These are phyloP conservation scores for Grosmannia clavigera DNA, from an alignment of 2,329 filamentous ascomycete genomes.

Conservation along the genomic window DNA sequence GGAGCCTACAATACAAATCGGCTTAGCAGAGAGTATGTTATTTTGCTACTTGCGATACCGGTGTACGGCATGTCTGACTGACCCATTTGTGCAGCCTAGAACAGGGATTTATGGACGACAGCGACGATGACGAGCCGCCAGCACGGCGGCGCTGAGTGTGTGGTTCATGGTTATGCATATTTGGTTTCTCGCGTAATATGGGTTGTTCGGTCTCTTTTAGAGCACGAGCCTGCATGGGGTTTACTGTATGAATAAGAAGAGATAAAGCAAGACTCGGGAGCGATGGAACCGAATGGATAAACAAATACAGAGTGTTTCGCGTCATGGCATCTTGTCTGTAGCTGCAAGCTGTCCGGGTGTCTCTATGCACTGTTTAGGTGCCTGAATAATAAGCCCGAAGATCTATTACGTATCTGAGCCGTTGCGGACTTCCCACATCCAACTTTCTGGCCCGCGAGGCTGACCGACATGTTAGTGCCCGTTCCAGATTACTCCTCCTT, in stretches of 20 bases:
- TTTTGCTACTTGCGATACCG: no score
- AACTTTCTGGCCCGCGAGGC: not conserved
- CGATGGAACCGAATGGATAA: no score
- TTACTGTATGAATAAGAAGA: not conserved
- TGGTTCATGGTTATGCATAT: not conserved
- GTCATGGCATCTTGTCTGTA: not conserved
- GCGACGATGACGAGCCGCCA: slow-evolving; percentile 24
- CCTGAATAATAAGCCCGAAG: no score
- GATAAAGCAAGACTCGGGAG: not conserved
- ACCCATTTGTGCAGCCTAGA: slow-evolving; percentile 18
- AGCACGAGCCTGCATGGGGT: not conserved
- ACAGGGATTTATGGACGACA: slow-evolving; percentile 34
- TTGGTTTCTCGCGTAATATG: not conserved
- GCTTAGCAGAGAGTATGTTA: slow-evolving; percentile 58
- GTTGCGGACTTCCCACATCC: not conserved
- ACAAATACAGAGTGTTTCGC: no score
- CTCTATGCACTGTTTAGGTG: no score
- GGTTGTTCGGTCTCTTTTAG: not conserved
- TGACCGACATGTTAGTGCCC: not conserved
- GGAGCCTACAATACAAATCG: slow-evolving; percentile 42
- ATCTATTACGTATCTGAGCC: not conserved
- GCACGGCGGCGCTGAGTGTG: not conserved
- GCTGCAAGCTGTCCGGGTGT: no score
- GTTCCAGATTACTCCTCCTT: not conserved
- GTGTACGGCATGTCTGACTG: not conserved